phyloP scores from a whole-genome alignment of 192 early-diverging fungal genomes.

The Dissophora ornata region DNA sequence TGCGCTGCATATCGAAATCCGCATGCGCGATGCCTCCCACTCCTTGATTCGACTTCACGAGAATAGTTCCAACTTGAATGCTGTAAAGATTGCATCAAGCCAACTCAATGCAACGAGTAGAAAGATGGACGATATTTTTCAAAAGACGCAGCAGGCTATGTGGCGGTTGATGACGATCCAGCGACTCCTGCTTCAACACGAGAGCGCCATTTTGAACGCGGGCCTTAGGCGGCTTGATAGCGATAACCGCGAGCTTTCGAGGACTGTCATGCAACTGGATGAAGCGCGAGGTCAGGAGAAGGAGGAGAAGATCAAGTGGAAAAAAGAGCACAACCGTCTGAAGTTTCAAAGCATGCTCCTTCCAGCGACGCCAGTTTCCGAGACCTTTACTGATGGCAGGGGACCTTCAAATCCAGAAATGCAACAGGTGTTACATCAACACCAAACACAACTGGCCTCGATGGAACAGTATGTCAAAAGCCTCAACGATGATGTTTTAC shows the following conservation, averaged over 20 bases:
- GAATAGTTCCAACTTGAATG: slow-evolving; percentile 10
- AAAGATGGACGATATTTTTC: slow-evolving; percentile 35
- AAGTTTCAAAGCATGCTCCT: slow-evolving; percentile 47
- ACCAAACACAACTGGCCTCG: slow-evolving; percentile 1
- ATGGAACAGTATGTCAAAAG: slow-evolving; percentile 42
- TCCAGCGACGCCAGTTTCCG: neutral
- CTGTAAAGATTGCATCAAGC: slow-evolving; percentile 18
- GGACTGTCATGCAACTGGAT: slow-evolving; percentile 29
- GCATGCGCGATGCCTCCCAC: slow-evolving; percentile 46
- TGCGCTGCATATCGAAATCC: slow-evolving; percentile 28
- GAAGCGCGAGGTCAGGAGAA: slow-evolving; percentile 24
- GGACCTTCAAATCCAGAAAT: neutral
- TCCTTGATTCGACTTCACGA: slow-evolving; percentile 38
- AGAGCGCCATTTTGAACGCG: slow-evolving; percentile 40
- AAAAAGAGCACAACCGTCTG: slow-evolving; percentile 34
- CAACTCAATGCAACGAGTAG: slow-evolving; percentile 20
- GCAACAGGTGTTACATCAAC: slow-evolving; percentile 2
- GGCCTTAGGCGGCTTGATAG: slow-evolving; percentile 28
- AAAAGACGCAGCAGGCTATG: slow-evolving; percentile 37
- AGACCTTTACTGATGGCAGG: neutral
- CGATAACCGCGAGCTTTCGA: slow-evolving; percentile 43
- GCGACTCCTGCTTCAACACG: slow-evolving; percentile 27
- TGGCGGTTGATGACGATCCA: slow-evolving; percentile 25
- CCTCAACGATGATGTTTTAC: slow-evolving; percentile 31
- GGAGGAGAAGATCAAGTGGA: slow-evolving; percentile 46